Base-by-base conservation (phyloP, 352 stramenopile species). In the Phytopythium ostracodes region DNA sequence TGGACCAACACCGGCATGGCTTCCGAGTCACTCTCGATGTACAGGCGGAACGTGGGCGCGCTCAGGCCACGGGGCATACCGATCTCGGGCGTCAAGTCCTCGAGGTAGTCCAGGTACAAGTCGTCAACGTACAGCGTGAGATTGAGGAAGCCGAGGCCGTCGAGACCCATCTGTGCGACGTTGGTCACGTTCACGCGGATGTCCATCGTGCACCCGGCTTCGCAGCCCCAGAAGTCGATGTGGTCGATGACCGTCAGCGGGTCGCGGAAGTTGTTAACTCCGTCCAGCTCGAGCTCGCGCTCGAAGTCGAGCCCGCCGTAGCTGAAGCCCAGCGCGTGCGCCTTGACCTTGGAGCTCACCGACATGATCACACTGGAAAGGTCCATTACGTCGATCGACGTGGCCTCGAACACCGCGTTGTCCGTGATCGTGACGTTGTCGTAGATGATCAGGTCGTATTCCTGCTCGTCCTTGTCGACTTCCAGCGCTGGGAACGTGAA, bases 121-220 rank as follows among this genome's bases (percentile, higher is more conserved):
- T 87, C 49, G 17, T 76, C 52, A 22, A 81, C 76, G 72, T 86
- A 88, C 27, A 91, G 63, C 33, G 68, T 88, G 63, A 91, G 64
- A 63, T 91, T 91, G 52, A 91, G 74, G 56, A 73, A 71, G 15
- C 77, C 81, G 33, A 91, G 72, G 58, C 80, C 74, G 51, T 83
- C 66, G 15, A 88, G 65, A 2, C 79, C 79, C 59, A 88, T 71
- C 53, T 81, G 60, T 35, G 73, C 74, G 58, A 77, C 58, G 60
- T 86, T 84, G 57, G 76, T 71, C 38, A 89, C 66, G 27, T 79
- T 87, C 43, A 79, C 76, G 58, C 89, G 79, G 60, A 87, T 79
- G 55, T 73, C 62, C 61, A 89, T 84, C 40, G 66, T 66, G 63
- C 64, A 68, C 22, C 66, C 59, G 44, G 71, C 61, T 12, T 64